Evolutionary conservation across 192 early-diverging fungal species (phyloP).

Genomic region (Backusella parvicylindrica): DNA sequence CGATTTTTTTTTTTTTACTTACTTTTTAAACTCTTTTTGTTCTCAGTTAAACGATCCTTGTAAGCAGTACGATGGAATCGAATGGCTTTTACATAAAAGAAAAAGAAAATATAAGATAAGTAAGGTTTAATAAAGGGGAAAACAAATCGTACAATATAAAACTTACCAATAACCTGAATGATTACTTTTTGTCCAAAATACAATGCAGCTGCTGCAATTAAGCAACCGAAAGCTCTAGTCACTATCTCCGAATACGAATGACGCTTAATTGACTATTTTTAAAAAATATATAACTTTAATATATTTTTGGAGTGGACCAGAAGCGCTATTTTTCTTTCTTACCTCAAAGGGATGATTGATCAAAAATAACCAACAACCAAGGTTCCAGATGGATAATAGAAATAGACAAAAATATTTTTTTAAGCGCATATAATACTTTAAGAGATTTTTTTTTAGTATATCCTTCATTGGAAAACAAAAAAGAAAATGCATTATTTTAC

Average conservation of each 20-base stretch:
- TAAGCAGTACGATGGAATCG: conserved; percentile 34
- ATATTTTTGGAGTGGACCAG: neutral
- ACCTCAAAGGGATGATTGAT: conserved; percentile 20
- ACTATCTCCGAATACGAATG: conserved; percentile 24
- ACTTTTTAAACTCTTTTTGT: conserved; percentile 29
- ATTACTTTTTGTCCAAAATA: conserved; percentile 28
- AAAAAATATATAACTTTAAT: neutral
- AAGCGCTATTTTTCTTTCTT: neutral
- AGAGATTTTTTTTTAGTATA: neutral
- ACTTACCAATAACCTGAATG: conserved; percentile 40
- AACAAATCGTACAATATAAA: neutral
- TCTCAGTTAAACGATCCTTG: conserved; percentile 30
- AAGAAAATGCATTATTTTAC: neutral
- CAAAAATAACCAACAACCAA: conserved; percentile 32
- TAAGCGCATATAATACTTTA: conserved; percentile 33
- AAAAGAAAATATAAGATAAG: neutral
- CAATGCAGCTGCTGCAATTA: conserved; percentile 23
- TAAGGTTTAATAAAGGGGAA: neutral
- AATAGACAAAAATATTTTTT: conserved; percentile 23
- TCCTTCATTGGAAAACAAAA: neutral
- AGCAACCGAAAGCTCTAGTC: conserved; percentile 19
- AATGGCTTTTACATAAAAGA: conserved; percentile 17
- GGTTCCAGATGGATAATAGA: conserved; percentile 29
- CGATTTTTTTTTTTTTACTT: neutral
- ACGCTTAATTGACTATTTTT: conserved; percentile 27